Evolutionary conservation across 352 stramenopile species (phyloP).

Genomic region (Phytophthora cryptogea): DNA sequence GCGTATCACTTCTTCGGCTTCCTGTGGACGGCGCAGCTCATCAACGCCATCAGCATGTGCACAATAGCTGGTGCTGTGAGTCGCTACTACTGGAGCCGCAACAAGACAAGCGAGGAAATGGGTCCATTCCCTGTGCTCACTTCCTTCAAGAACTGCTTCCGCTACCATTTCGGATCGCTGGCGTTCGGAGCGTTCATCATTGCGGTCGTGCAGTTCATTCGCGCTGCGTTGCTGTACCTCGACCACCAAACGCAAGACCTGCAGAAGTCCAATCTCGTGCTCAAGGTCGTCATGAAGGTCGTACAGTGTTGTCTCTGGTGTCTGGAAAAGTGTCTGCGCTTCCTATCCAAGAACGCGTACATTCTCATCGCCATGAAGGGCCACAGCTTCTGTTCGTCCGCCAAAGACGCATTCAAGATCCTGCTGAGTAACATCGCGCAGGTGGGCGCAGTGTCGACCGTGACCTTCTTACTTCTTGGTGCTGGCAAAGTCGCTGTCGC

Average conservation of each 20-base stretch:
- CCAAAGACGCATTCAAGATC: slow-evolving; percentile 94
- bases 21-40: slow-evolving; percentile 96
- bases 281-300: slow-evolving; percentile 86
- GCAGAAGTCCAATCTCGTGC: slow-evolving; percentile 71
- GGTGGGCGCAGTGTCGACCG: slow-evolving; percentile 86
- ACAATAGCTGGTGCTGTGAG: slow-evolving; percentile 91
- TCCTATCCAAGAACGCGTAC: slow-evolving; percentile 98
- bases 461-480: slow-evolving; percentile 91
- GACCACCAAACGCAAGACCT: slow-evolving; percentile 91
- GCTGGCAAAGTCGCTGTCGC: slow-evolving; percentile 92
- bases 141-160: slow-evolving; percentile 79
- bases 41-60: slow-evolving; percentile 96
- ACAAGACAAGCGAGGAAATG: slow-evolving; percentile 68
- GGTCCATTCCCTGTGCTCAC: slow-evolving; percentile 62
- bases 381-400: slow-evolving; percentile 78
- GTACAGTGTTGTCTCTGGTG: slow-evolving; percentile 96
- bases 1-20: slow-evolving; percentile 94
- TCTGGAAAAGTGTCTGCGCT: slow-evolving; percentile 94
- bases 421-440: slow-evolving; percentile 92
- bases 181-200: slow-evolving; percentile 97
- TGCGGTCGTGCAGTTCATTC: slow-evolving; percentile 95
- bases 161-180: slow-evolving; percentile 96
- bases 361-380: slow-evolving; percentile 88
- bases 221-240: slow-evolving; percentile 91
- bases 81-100: slow-evolving; percentile 93